Conservation (phyloP, 2,329 filamentous ascomycete species). For the Aspergillus thermomutatus region DNA sequence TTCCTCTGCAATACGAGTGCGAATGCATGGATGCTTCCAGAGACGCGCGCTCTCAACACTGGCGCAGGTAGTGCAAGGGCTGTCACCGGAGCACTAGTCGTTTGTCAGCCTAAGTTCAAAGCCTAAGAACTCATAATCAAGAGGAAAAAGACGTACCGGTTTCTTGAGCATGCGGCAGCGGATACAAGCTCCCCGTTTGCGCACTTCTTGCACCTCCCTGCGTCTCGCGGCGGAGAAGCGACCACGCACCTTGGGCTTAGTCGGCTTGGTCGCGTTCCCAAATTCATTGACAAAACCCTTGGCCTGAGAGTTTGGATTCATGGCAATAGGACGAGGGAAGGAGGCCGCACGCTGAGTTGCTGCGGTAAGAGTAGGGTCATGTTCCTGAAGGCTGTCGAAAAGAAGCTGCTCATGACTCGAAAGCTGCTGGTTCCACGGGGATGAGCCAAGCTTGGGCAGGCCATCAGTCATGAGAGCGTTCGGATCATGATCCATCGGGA, state of each 20-base stretch:
- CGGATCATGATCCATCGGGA: conserved; percentile 33
- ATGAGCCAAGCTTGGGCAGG: conserved; percentile 24
- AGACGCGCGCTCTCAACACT: conserved; percentile 59
- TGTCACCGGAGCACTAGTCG: conserved; percentile 55
- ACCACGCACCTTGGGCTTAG: conserved; percentile 50
- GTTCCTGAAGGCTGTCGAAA: conserved; percentile 39
- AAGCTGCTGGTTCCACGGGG: conserved; percentile 34
- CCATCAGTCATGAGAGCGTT: conserved; percentile 24
- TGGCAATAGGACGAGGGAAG: conserved; percentile 42
- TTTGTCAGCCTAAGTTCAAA: conserved; percentile 7
- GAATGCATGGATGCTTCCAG: conserved; percentile 60
- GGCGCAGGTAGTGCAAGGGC: conserved; percentile 57
- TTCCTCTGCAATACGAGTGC: conserved; percentile 56
- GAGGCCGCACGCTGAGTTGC: conserved; percentile 38
- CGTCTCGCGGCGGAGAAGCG: conserved; percentile 56
- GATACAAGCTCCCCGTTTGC: conserved; percentile 60
- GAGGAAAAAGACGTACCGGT: conserved; percentile 35
- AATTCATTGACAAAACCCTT: conserved; percentile 42
- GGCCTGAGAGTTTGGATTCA: conserved; percentile 38
- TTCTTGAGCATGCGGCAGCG: conserved; percentile 65
- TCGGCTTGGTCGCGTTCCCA: conserved; percentile 38
- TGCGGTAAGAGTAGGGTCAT: conserved; percentile 37
- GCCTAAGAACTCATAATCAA: not conserved
- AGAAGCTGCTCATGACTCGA: conserved; percentile 38
- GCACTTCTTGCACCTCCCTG: conserved; percentile 57